phyloP scores from a whole-genome alignment of 768 basidiomycete genomes.

The Suillus sp. region DNA sequence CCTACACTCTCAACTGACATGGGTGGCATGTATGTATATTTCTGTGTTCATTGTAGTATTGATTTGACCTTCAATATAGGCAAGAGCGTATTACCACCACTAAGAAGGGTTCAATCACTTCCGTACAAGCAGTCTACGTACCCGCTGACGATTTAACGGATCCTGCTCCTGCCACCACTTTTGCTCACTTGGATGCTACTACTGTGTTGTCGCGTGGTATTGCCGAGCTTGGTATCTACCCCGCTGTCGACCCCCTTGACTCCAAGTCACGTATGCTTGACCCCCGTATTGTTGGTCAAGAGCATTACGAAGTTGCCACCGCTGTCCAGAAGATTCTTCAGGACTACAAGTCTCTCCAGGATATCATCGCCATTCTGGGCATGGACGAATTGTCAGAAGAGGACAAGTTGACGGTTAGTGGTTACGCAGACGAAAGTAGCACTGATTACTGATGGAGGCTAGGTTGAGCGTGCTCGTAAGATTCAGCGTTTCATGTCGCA shows the following conservation, averaged over 20 bases:
- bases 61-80: constrained; percentile 43
- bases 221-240: constrained; percentile 99
- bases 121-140: constrained; percentile 99
- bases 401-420: constrained; percentile 93
- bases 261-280: constrained; percentile 99
- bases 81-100: constrained; percentile 99
- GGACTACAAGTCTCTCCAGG: constrained; percentile 96
- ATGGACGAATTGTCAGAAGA: constrained; percentile 99
- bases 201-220: constrained; percentile 99
- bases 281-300: constrained; percentile 94
- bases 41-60: neutral
- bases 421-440: constrained; percentile 5
- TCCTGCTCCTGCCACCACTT: constrained; percentile 98
- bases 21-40: constrained; percentile 89
- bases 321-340: constrained; percentile 97
- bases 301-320: constrained; percentile 96
- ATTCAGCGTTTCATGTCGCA: constrained; percentile 99
- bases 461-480: constrained; percentile 98
- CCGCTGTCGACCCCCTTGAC: constrained; percentile 98
- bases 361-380: constrained; percentile 99
- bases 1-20: constrained; percentile 99
- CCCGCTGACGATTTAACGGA: constrained; percentile 99
- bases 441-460: constrained; percentile 8
- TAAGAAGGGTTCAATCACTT: constrained; percentile 99
- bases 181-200: constrained; percentile 99